A percentile compares a stretch with the other conserved stretches of the same genome.
Conservation (phyloP, 768 basidiomycete genomes). For the Panaeolus papilionaceus region DNA sequence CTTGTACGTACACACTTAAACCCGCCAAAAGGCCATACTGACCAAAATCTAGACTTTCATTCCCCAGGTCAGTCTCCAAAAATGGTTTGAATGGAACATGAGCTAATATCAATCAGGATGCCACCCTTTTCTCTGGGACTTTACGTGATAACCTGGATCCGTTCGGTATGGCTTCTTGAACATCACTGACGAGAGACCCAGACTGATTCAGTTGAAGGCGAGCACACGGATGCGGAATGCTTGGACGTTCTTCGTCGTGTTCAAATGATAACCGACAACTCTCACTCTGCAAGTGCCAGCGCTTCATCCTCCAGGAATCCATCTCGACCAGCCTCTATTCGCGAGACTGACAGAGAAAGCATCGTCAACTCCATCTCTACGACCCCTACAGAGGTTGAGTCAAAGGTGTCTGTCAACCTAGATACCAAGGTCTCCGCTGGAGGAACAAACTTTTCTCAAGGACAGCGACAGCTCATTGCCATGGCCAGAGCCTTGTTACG, state of each 20-base stretch:
- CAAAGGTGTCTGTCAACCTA: conserved; percentile 63
- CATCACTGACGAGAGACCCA: background rate
- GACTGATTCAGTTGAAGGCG: conserved; percentile 46
- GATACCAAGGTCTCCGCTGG: conserved; percentile 85
- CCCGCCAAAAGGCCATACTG: conserved; percentile 9
- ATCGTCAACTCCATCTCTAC: conserved; percentile 47
- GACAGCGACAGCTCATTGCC: conserved; percentile 87
- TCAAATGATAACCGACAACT: conserved; percentile 68
- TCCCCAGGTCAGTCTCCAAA: conserved; percentile 52
- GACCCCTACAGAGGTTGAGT: conserved; percentile 59
- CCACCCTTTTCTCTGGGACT: conserved; percentile 82
- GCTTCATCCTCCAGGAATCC: conserved; percentile 51
- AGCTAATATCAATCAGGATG: conserved; percentile 47
- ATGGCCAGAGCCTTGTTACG: conserved; percentile 84
- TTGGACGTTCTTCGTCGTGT: conserved; percentile 83
- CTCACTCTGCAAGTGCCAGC: conserved; percentile 55
- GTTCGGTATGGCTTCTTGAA: conserved; percentile 49
- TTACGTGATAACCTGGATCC: conserved; percentile 79
- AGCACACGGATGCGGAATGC: conserved; percentile 82
- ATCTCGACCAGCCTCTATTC: conserved; percentile 50
- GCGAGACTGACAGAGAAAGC: conserved; percentile 44
- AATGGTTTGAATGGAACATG: background rate
- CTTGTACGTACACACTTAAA: conserved; percentile 50
- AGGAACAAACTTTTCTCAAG: conserved; percentile 91
- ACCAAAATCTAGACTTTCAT: conserved; percentile 67